Evolutionary conservation across 2,329 filamentous ascomycete genomes (phyloP).

Genomic region (Penicillium vulpinum): DNA sequence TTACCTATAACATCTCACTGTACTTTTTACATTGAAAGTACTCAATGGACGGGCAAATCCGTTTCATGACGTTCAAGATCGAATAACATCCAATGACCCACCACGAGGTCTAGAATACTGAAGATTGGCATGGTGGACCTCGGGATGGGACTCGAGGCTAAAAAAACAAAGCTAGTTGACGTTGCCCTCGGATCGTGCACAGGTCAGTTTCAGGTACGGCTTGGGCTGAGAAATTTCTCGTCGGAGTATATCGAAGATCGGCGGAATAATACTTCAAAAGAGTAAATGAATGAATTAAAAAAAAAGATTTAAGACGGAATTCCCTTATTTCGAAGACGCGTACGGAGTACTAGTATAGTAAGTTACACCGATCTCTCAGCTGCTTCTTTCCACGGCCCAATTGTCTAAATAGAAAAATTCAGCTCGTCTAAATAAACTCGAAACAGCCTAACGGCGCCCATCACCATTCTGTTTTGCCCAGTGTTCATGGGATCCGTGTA

Average conservation of each 20-base stretch:
- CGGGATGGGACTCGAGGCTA: slow-evolving; percentile 10
- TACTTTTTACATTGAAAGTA: background rate
- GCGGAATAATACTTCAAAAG: slow-evolving; percentile 3
- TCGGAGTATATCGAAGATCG: slow-evolving; percentile 27
- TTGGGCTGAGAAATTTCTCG: slow-evolving; percentile 16
- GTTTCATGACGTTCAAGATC: slow-evolving; percentile 11
- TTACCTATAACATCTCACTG: background rate
- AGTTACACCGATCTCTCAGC: slow-evolving; percentile 17
- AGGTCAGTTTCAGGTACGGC: slow-evolving; percentile 25
- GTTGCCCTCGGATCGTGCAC: slow-evolving; percentile 22
- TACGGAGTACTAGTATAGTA: slow-evolving; percentile 2
- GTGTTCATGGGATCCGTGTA: slow-evolving; percentile 19
- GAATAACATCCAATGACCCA: slow-evolving; percentile 6
- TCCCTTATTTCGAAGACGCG: background rate
- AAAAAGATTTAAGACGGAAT: too few relatives aligned
- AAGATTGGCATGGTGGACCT: slow-evolving; percentile 14
- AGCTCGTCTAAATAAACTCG: slow-evolving; percentile 39
- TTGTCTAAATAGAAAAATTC: slow-evolving; percentile 6
- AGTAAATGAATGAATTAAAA: background rate
- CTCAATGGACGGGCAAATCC: background rate
- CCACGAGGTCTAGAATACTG: slow-evolving; percentile 9
- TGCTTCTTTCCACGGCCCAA: slow-evolving; percentile 23
- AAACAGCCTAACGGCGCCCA: slow-evolving; percentile 42
- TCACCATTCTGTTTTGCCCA: slow-evolving; percentile 8
- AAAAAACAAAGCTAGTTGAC: slow-evolving; percentile 9